These are phyloP conservation scores for Candida alai DNA, from an alignment of 805 yeast genomes.

Conservation along the genomic window DNA sequence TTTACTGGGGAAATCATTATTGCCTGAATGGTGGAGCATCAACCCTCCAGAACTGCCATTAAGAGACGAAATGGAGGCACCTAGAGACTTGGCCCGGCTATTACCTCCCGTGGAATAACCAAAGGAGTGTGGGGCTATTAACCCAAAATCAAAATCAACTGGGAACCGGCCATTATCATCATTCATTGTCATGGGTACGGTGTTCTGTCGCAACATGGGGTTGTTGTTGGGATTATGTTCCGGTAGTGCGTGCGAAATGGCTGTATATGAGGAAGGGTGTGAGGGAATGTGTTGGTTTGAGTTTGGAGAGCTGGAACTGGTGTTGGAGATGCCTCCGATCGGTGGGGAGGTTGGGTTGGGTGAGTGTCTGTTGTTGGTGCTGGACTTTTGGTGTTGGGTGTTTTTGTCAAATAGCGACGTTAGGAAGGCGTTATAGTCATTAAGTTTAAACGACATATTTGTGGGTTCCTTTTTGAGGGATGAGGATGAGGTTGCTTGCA, in stretches of 20 bases:
- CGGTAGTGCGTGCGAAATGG: not conserved
- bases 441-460: constrained; percentile 28
- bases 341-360: not conserved
- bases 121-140: constrained; percentile 5
- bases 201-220: constrained; percentile 5
- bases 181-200: not conserved
- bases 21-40: too few relatives aligned
- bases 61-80: constrained; percentile 1
- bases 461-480: too few relatives aligned
- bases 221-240: too few relatives aligned
- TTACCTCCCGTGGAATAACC: constrained; percentile 1
- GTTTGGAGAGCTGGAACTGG: not conserved
- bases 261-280: constrained; percentile 1
- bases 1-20: not conserved
- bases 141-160: constrained; percentile 22
- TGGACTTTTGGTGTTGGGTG: constrained; percentile 6
- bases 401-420: constrained; percentile 22
- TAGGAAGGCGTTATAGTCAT: constrained; percentile 27
- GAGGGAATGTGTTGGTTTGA: constrained; percentile 4
- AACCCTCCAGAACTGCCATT: too few relatives aligned
- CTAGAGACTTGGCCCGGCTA: constrained; percentile 2
- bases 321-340: not conserved
- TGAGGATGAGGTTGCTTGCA: too few relatives aligned
- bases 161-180: constrained; percentile 13
- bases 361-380: not conserved